A percentile compares a stretch with the other conserved stretches of the same genome.
Evolutionary conservation across 2,329 filamentous ascomycete species (phyloP).

Genomic region (Clathrospora elynae): DNA sequence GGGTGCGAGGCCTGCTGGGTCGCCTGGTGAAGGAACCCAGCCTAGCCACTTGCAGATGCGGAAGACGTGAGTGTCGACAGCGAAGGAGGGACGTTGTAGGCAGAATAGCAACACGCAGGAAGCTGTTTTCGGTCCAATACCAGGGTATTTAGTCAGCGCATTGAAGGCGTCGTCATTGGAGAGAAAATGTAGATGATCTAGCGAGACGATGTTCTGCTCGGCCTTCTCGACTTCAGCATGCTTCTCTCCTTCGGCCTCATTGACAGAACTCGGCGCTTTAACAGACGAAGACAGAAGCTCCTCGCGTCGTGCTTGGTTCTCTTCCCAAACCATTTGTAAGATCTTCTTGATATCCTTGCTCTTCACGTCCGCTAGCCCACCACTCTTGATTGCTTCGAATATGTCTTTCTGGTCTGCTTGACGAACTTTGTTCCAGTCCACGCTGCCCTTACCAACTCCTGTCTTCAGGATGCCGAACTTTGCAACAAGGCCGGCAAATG

Average conservation of each 20-base stretch:
- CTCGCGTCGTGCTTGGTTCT: conserved; percentile 65
- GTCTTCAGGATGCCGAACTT: conserved; percentile 67
- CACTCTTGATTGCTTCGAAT: conserved; percentile 70
- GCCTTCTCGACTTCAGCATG: conserved; percentile 62
- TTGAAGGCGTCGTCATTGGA: conserved; percentile 62
- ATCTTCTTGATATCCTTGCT: conserved; percentile 74
- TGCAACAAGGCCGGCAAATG: conserved; percentile 68
- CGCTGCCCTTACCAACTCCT: conserved; percentile 71
- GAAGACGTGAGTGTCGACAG: conserved; percentile 70
- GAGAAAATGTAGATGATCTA: conserved; percentile 65
- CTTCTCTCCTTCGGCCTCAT: conserved; percentile 58
- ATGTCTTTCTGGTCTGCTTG: conserved; percentile 64
- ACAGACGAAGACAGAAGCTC: conserved; percentile 51
- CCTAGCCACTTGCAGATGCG: conserved; percentile 65
- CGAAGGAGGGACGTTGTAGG: conserved; percentile 66
- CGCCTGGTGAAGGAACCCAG: conserved; percentile 60
- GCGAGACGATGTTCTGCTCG: conserved; percentile 65
- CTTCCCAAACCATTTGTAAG: conserved; percentile 71
- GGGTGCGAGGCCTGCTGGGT: conserved; percentile 38
- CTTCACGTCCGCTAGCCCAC: conserved; percentile 74
- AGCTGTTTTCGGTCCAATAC: conserved; percentile 69
- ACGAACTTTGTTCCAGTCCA: conserved; percentile 75
- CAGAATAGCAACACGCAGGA: conserved; percentile 69
- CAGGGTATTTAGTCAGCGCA: conserved; percentile 63
- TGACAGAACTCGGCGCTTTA: conserved; percentile 48